phyloP scores from a whole-genome alignment of 2,329 filamentous ascomycete species.

The Beauveria sp. region DNA sequence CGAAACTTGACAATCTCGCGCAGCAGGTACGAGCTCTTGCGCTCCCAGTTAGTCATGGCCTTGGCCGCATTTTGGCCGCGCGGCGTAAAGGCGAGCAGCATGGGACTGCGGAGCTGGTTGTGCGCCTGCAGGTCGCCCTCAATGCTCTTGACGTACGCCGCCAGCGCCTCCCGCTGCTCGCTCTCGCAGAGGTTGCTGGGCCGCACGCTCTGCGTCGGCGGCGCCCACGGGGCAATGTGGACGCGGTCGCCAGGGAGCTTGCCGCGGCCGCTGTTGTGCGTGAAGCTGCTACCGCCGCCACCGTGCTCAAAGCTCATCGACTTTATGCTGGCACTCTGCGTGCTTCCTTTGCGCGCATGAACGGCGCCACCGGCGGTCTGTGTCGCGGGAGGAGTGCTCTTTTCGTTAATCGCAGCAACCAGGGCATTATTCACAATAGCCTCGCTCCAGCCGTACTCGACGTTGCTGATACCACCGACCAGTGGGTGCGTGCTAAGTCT shows the following conservation, averaged over 20 bases:
- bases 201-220: constrained; percentile 84
- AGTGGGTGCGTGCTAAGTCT: constrained; percentile 89
- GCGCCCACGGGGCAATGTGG: constrained; percentile 78
- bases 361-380: constrained; percentile 28
- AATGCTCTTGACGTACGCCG: constrained; percentile 73
- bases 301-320: constrained; percentile 56
- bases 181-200: constrained; percentile 69
- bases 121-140: constrained; percentile 80
- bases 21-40: constrained; percentile 84
- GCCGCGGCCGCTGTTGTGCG: constrained; percentile 38
- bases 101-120: constrained; percentile 78
- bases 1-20: constrained; percentile 94
- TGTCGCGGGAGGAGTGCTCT: constrained; percentile 13
- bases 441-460: constrained; percentile 96
- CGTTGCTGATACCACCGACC: constrained; percentile 87
- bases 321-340: constrained; percentile 44
- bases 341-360: constrained; percentile 32
- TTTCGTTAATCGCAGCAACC: constrained; percentile 45
- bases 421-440: constrained; percentile 60
- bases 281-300: constrained; percentile 34
- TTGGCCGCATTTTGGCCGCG: constrained; percentile 71
- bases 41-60: constrained; percentile 95
- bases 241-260: constrained; percentile 80
- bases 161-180: constrained; percentile 71
- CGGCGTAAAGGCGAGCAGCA: constrained; percentile 84